Percentiles rank a stretch among this genome's conserved stretches.
These are phyloP conservation scores for Bryoglossum gracile DNA, from an alignment of 495 filamentous ascomycete genomes.

Conservation along the genomic window DNA sequence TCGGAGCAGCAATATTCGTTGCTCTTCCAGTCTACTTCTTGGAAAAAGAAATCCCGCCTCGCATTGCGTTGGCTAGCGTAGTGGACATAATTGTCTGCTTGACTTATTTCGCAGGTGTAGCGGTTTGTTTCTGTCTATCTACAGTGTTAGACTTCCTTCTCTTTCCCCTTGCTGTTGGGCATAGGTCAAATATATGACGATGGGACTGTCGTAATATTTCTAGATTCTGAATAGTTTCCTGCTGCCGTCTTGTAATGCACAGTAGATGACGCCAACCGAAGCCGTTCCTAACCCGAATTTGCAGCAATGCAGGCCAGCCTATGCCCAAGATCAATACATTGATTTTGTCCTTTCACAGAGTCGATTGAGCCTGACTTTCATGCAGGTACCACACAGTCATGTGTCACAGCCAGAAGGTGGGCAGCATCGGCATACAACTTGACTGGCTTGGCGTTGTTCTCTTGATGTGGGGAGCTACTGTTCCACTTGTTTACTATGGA, in stretches of 20 bases:
- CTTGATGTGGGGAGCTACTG: constrained; percentile 45
- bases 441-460: constrained; percentile 48
- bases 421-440: constrained; percentile 35
- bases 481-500: constrained; percentile 45
- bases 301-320: no score
- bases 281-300: no score
- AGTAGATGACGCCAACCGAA: no score
- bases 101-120: constrained; percentile 42
- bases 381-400: constrained; percentile 40
- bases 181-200: background rate
- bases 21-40: constrained; percentile 34
- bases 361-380: constrained; percentile 17
- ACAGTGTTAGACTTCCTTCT: constrained; percentile 26
- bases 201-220: background rate
- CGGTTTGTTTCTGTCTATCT: constrained; percentile 43
- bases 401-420: constrained; percentile 37
- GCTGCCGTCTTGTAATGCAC: no score
- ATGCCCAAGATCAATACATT: no score
- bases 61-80: constrained; percentile 26
- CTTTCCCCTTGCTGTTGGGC: background rate
- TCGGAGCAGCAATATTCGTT: constrained; percentile 41
- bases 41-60: constrained; percentile 25
- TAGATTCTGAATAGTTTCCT: no score
- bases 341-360: no score
- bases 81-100: constrained; percentile 39